Evolutionary conservation across 805 yeast species (phyloP).

Genomic region (Kregervanrija pseudodelftensis): DNA sequence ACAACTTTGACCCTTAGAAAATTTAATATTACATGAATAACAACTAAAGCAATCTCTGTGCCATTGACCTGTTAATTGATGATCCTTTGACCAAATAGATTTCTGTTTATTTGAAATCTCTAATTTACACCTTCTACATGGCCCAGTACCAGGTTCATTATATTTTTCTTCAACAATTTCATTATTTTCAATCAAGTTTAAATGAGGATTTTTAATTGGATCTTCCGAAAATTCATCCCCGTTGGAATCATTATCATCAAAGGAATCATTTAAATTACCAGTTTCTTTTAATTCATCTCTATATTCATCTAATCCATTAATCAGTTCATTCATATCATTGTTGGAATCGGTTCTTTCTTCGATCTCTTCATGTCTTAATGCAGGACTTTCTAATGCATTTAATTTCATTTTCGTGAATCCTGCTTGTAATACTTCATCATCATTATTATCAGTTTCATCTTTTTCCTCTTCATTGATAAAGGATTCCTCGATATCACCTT

Average conservation of each 20-base stretch:
- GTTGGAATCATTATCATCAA: too few relatives aligned
- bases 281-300: too few relatives aligned
- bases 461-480: neutral
- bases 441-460: neutral
- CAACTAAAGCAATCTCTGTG: constrained; percentile 84
- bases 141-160: constrained; percentile 61
- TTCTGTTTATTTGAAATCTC: constrained; percentile 44
- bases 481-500: constrained; percentile 25
- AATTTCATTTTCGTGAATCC: constrained; percentile 18
- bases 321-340: neutral
- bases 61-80: constrained; percentile 89
- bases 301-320: neutral
- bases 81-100: constrained; percentile 77
- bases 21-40: constrained; percentile 47
- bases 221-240: too few relatives aligned
- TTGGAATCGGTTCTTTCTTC: neutral
- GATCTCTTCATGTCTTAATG: constrained; percentile 2
- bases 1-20: constrained; percentile 55
- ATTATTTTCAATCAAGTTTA: too few relatives aligned
- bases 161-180: neutral
- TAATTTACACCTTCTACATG: constrained; percentile 67
- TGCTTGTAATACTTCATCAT: constrained; percentile 1
- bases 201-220: too few relatives aligned
- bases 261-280: too few relatives aligned
- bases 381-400: constrained; percentile 15